Base-by-base conservation (phyloP, 441 rosid species). In the Erodium texanum region DNA sequence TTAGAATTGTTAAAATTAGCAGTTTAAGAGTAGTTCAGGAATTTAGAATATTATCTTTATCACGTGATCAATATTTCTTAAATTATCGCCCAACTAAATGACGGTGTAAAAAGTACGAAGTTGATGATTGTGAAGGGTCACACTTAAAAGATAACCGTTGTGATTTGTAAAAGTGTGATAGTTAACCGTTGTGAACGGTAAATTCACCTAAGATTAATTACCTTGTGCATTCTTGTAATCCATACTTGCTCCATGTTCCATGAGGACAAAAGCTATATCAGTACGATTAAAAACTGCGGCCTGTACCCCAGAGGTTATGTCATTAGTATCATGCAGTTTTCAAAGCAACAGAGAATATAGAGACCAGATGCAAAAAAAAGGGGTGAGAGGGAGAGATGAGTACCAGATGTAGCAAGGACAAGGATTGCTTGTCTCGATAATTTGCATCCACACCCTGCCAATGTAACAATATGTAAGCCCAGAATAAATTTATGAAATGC, bases 321-420 rank as follows among this genome's bases (percentile, higher is more conserved):
- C 38, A 66, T 80, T 36, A 79, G 73, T 61, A 16, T 63, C 71
- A 68, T 16, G 41, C 34, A 36, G 22, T 68, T 64, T 45, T 41
- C 0, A 41, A 9, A 41, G 48, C 12, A 41, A 41, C 48, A 7
- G 14, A 41, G 11, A 15, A 9, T 41, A 41, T 41, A 41, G 48
- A 41, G 14, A 41, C 48, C 8, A 34, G 18, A 45, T 12, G 41
- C 70, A 52, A n/a, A n/a, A n/a, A n/a, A n/a, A n/a, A n/a, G n/a
- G n/a, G n/a, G n/a, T n/a, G n/a, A n/a, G n/a, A n/a, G 7, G 0
- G 15, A 24, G 24, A 58, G 48, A 41, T 1, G 0, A 1, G 14
- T 81, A 92, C 98, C 88, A 92, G 73, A 80, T 92, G 98, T 64
- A 92, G 91, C 81, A 94, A 80, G 64, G 99, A 87, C 86, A 87